phyloP scores from a whole-genome alignment of 108 stramenopile genomes.

The Parmales sp. region DNA sequence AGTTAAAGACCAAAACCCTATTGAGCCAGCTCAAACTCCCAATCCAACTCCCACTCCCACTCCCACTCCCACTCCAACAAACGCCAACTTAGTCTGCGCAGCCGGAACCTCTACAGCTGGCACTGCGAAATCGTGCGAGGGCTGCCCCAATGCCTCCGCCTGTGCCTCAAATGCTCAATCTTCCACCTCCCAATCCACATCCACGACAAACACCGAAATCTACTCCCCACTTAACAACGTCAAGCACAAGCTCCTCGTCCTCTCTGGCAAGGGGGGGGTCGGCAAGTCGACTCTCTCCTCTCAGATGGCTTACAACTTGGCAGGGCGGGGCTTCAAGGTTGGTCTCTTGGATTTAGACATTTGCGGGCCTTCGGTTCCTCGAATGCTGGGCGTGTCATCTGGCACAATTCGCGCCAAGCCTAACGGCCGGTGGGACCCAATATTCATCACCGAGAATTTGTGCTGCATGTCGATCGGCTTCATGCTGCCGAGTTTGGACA shows the following conservation, averaged over 20 bases:
- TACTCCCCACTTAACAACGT: slow-evolving; percentile 59
- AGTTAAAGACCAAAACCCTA: too few species aligned
- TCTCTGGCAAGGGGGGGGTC: slow-evolving; percentile 97
- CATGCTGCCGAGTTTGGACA: slow-evolving; percentile 70
- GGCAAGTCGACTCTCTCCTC: slow-evolving; percentile 91
- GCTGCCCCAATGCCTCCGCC: slow-evolving; percentile 89
- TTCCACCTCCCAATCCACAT: slow-evolving; percentile 51
- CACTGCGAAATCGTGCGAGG: slow-evolving; percentile 80
- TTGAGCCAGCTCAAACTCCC: too few species aligned
- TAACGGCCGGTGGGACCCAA: slow-evolving; percentile 93
- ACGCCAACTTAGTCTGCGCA: too few species aligned
- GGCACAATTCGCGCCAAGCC: slow-evolving; percentile 71
- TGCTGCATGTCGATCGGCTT: slow-evolving; percentile 96
- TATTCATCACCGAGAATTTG: slow-evolving; percentile 79
- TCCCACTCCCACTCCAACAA: too few species aligned
- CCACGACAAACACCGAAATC: slow-evolving; percentile 40
- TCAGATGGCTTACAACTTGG: slow-evolving; percentile 84
- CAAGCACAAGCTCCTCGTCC: slow-evolving; percentile 81
- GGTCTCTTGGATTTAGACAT: slow-evolving; percentile 96
- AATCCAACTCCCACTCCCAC: too few species aligned
- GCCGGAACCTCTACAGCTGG: too few species aligned
- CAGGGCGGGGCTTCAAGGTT: slow-evolving; percentile 75
- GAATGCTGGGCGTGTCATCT: slow-evolving; percentile 73
- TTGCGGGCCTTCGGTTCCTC: slow-evolving; percentile 92
- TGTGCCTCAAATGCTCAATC: slow-evolving; percentile 77